Evolutionary conservation across 2,329 filamentous ascomycete genomes (phyloP).

Genomic region (Cercospora berteroae): DNA sequence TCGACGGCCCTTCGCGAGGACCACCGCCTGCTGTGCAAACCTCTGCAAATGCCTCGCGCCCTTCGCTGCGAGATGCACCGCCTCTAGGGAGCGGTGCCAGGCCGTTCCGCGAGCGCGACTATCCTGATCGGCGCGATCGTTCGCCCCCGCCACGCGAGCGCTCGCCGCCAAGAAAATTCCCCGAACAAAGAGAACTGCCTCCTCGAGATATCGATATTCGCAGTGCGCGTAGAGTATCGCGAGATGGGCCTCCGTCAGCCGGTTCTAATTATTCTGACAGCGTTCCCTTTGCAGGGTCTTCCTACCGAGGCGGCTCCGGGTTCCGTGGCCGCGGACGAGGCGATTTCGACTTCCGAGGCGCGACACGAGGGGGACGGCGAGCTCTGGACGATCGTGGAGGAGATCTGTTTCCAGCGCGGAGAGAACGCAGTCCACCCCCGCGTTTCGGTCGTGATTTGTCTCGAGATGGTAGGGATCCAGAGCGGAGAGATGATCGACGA

Average conservation of each 20-base stretch:
- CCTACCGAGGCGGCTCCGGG: conserved; percentile 41
- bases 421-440: conserved; percentile 51
- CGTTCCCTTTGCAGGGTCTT: conserved; percentile 54
- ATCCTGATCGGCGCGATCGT: conserved; percentile 54
- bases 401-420: conserved; percentile 54
- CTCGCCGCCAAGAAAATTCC: conserved; percentile 58
- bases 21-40: conserved; percentile 52
- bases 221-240: conserved; percentile 64
- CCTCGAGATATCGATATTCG: conserved; percentile 66
- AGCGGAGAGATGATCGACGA: conserved; percentile 46
- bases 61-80: conserved; percentile 54
- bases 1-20: conserved; percentile 56
- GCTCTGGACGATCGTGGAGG: conserved; percentile 45
- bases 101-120: conserved; percentile 52
- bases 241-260: conserved; percentile 70
- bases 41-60: conserved; percentile 49
- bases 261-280: conserved; percentile 70
- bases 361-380: conserved; percentile 47
- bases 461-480: conserved; percentile 39
- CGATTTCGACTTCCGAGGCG: conserved; percentile 53
- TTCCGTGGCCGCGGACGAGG: conserved; percentile 45
- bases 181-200: conserved; percentile 61
- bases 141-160: conserved; percentile 62
- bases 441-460: conserved; percentile 51
- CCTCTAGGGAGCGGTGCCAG: conserved; percentile 59